Evolutionary conservation across 495 filamentous ascomycete species (phyloP).

Genomic region (Podospora bellae-mahoneyi): DNA sequence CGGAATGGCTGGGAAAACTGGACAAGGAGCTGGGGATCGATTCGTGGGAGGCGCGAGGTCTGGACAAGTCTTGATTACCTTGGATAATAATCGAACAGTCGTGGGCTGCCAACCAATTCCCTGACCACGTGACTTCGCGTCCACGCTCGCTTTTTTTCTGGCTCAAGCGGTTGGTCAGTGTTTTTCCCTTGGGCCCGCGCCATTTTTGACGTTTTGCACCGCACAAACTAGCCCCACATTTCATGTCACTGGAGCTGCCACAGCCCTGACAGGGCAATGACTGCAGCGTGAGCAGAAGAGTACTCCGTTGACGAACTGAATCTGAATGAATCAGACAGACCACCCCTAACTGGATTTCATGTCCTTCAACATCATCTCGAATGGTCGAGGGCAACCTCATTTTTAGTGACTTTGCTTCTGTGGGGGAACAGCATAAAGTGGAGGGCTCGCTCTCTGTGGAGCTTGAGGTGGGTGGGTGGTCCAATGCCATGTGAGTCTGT

Average conservation of each 20-base stretch:
- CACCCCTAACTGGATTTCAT: too few species aligned
- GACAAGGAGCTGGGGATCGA: constrained; percentile 16
- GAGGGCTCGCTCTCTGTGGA: background rate
- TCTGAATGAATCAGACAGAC: too few species aligned
- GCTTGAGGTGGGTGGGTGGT: background rate
- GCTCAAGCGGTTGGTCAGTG: constrained; percentile 11
- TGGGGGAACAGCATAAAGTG: background rate
- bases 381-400: background rate
- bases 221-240: background rate
- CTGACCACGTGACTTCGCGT: constrained; percentile 28
- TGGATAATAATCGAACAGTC: too few species aligned
- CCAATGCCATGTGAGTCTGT: constrained; percentile 12
- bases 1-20: constrained; percentile 2
- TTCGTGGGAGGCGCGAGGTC: background rate
- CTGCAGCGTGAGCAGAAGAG: too few species aligned
- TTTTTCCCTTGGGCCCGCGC: constrained; percentile 9
- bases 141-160: constrained; percentile 13
- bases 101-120: constrained; percentile 6
- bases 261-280: too few species aligned
- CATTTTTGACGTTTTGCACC: constrained; percentile 12
- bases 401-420: background rate
- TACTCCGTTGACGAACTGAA: too few species aligned
- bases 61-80: background rate
- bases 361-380: too few species aligned
- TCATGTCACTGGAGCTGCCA: background rate